These are phyloP conservation scores for Tetrahymena elliotti DNA, from an alignment of 73 alveolate species.

Conservation along the genomic window DNA sequence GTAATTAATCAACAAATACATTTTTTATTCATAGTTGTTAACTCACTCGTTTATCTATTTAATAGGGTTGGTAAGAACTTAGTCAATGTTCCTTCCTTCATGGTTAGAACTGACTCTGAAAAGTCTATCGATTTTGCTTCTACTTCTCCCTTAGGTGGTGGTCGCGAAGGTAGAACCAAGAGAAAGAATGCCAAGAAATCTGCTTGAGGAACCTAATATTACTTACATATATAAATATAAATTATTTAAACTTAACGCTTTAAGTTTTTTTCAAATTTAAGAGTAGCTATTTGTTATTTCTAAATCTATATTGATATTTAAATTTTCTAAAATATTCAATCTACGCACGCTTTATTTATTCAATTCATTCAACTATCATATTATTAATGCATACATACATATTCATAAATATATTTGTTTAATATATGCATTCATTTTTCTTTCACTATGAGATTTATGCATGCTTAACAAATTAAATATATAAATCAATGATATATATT, in stretches of 20 bases:
- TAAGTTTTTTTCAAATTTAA: neutral
- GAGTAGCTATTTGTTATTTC: neutral
- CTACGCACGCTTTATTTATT: neutral
- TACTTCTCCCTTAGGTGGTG: slow-evolving; percentile 74
- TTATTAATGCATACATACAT: neutral
- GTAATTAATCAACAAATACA: neutral
- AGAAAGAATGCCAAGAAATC: slow-evolving; percentile 65
- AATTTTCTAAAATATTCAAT: neutral
- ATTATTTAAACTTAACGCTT: neutral
- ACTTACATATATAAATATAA: neutral
- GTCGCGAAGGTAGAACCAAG: slow-evolving; percentile 79
- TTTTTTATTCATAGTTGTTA: neutral
- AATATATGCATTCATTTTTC: no score
- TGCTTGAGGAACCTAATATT: neutral
- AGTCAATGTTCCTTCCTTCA: slow-evolving; percentile 92
- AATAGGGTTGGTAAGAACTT: slow-evolving; percentile 89
- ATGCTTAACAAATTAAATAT: no score
- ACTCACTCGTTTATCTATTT: neutral
- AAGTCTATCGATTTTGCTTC: slow-evolving; percentile 86
- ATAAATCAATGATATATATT: no score
- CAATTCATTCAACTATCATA: neutral
- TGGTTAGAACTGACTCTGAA: slow-evolving; percentile 94
- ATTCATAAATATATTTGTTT: neutral
- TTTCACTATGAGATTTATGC: no score
- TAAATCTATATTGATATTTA: neutral